phyloP scores from a whole-genome alignment of 371 early-diverging fungal genomes.

The Fennellomyces sp. region DNA sequence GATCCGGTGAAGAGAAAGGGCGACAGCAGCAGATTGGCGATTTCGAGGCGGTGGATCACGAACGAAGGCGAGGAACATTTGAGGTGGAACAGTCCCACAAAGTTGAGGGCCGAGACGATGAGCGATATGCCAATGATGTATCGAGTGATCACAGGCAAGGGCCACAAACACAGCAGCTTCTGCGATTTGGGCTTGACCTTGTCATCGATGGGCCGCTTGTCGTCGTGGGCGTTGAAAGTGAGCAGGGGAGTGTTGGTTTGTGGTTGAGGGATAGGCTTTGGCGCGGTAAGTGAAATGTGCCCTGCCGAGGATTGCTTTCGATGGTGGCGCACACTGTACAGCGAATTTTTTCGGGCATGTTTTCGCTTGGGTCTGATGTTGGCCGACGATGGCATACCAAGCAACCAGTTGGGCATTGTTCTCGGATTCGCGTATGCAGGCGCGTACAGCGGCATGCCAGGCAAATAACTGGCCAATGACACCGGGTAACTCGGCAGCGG shows the following conservation, averaged over 20 bases:
- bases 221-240: background rate
- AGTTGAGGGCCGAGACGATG: slow-evolving; percentile 39
- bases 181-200: slow-evolving; percentile 36
- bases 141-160: slow-evolving; percentile 52
- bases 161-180: slow-evolving; percentile 52
- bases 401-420: slow-evolving; percentile 9
- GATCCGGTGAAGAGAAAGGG: slow-evolving; percentile 50
- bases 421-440: slow-evolving; percentile 8
- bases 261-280: too few species aligned
- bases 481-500: background rate
- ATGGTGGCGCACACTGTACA: slow-evolving; percentile 11
- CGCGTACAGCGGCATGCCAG: background rate
- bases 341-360: slow-evolving; percentile 6
- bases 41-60: slow-evolving; percentile 44
- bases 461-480: slow-evolving; percentile 5
- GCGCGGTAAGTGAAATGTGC: background rate
- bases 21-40: slow-evolving; percentile 42
- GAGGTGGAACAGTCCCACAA: slow-evolving; percentile 24
- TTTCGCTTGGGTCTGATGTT: slow-evolving; percentile 6
- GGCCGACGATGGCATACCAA: background rate
- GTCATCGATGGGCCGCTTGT: background rate
- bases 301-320: background rate
- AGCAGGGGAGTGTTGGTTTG: background rate
- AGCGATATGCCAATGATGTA: slow-evolving; percentile 45
- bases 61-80: slow-evolving; percentile 51